Evolutionary conservation across 1,284 basidiomycete genomes (phyloP).

Genomic region (Leccinum subfulvum): DNA sequence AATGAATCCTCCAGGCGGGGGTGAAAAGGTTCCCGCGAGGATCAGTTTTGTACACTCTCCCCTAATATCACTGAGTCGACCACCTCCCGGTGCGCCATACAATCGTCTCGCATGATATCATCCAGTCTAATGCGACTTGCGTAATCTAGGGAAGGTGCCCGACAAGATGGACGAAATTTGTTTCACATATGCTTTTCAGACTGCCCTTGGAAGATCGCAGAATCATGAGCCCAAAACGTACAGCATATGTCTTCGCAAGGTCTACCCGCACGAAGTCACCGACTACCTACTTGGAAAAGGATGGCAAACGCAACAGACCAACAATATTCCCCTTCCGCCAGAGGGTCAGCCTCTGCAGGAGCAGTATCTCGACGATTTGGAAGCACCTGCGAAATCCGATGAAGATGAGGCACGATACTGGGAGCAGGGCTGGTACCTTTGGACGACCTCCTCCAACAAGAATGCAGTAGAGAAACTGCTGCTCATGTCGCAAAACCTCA

Average conservation of each 20-base stretch:
- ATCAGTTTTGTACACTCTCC: conserved; percentile 28
- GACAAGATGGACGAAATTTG: conserved; percentile 69
- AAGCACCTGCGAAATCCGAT: conserved; percentile 28
- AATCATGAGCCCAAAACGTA: conserved; percentile 59
- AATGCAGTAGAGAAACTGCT: conserved; percentile 55
- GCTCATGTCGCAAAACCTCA: conserved; percentile 57
- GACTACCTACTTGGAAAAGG: conserved; percentile 44
- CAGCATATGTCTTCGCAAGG: conserved; percentile 67
- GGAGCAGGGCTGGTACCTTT: conserved; percentile 75
- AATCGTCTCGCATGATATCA: neutral
- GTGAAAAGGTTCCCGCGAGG: conserved; percentile 19
- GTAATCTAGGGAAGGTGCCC: conserved; percentile 49
- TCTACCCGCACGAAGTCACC: conserved; percentile 70
- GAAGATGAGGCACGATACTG: conserved; percentile 51
- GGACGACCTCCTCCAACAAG: conserved; percentile 56
- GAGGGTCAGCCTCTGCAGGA: conserved; percentile 52
- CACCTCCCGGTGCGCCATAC: conserved; percentile 23
- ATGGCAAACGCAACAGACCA: conserved; percentile 22
- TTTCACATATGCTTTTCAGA: conserved; percentile 70
- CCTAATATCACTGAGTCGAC: conserved; percentile 27
- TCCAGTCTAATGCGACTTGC: conserved; percentile 2
- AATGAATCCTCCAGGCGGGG: conserved; percentile 24
- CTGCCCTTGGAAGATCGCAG: conserved; percentile 55
- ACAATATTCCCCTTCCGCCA: conserved; percentile 51
- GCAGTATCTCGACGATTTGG: conserved; percentile 32